Conservation (phyloP, 2,329 filamentous ascomycete species). For the Talaromyces albobiverticillius region DNA sequence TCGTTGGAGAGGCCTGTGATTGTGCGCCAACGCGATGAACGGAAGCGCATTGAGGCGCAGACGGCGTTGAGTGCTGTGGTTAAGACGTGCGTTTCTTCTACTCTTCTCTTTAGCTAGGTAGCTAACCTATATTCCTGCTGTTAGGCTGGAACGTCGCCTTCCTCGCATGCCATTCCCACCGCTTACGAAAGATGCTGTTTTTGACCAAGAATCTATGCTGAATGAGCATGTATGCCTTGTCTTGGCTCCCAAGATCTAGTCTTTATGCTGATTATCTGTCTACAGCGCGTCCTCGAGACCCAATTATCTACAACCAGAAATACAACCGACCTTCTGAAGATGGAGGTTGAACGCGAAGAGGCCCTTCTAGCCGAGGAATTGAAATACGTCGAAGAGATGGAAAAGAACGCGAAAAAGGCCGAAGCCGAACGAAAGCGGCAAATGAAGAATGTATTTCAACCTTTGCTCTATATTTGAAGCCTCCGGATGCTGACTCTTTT, state of each 20-base stretch:
- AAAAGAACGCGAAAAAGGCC: conserved; percentile 41
- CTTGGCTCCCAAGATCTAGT: not conserved
- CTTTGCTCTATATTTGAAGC: not conserved
- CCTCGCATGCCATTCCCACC: conserved; percentile 48
- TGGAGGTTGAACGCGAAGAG: conserved; percentile 43
- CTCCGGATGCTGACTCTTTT: not conserved
- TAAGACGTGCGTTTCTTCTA: conserved; percentile 33
- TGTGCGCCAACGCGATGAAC: conserved; percentile 40
- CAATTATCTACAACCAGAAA: conserved; percentile 39
- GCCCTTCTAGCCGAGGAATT: conserved; percentile 39
- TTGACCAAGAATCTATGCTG: conserved; percentile 44
- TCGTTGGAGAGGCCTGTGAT: conserved; percentile 43
- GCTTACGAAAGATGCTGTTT: conserved; percentile 38
- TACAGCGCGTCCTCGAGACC: conserved; percentile 35
- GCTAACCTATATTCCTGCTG: not conserved
- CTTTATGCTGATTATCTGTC: not conserved
- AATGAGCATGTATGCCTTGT: conserved; percentile 39
- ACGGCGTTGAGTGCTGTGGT: conserved; percentile 39
- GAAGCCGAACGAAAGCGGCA: conserved; percentile 39
- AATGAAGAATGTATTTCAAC: conserved; percentile 36
- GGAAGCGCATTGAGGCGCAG: conserved; percentile 42
- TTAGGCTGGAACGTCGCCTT: conserved; percentile 38
- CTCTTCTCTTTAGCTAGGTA: not conserved
- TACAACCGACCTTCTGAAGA: conserved; percentile 38
- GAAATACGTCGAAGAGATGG: conserved; percentile 39